These are phyloP conservation scores for Corynespora cassiicola DNA, from an alignment of 2,329 filamentous ascomycete genomes.

Conservation along the genomic window DNA sequence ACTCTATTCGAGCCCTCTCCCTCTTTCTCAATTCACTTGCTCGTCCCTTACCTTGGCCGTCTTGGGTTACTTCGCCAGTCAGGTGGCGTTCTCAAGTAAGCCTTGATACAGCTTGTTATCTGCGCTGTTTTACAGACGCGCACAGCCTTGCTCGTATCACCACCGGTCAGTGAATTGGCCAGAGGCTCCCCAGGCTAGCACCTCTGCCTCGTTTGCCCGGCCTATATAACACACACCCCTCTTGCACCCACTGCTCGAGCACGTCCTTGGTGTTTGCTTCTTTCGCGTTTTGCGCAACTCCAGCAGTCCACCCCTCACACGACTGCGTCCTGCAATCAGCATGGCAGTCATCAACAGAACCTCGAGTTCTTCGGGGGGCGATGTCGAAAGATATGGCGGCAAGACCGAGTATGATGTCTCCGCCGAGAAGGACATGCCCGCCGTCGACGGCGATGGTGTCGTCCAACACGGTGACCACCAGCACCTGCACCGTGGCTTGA, in stretches of 20 bases:
- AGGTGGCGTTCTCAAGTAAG: constrained; percentile 18
- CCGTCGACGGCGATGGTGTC: constrained; percentile 29
- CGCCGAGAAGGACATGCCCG: constrained; percentile 6
- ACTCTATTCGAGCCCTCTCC: constrained; percentile 3
- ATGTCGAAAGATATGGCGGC: constrained; percentile 17
- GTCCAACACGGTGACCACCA: constrained; percentile 31
- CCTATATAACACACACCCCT: constrained; percentile 15
- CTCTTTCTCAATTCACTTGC: constrained; percentile 5
- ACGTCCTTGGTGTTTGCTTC: too few relatives aligned
- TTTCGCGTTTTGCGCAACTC: neutral
- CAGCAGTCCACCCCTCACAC: neutral
- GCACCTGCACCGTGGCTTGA: constrained; percentile 59
- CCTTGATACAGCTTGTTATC: constrained; percentile 25
- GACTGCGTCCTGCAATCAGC: constrained; percentile 3
- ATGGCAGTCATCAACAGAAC: constrained; percentile 39
- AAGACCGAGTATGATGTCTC: constrained; percentile 30
- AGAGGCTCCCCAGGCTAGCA: constrained; percentile 19
- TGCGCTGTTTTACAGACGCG: constrained; percentile 12
- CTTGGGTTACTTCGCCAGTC: constrained; percentile 24
- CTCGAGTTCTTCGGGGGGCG: constrained; percentile 34
- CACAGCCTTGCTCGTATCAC: constrained; percentile 23
- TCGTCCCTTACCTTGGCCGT: constrained; percentile 23
- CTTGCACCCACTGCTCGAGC: constrained; percentile 3
- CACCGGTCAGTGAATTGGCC: constrained; percentile 21
- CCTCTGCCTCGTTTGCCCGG: constrained; percentile 20